Percentiles rank a stretch among this genome's conserved stretches.
Conservation (phyloP, 176 grass and related monocot genomes). For the Carex myosuroides region DNA sequence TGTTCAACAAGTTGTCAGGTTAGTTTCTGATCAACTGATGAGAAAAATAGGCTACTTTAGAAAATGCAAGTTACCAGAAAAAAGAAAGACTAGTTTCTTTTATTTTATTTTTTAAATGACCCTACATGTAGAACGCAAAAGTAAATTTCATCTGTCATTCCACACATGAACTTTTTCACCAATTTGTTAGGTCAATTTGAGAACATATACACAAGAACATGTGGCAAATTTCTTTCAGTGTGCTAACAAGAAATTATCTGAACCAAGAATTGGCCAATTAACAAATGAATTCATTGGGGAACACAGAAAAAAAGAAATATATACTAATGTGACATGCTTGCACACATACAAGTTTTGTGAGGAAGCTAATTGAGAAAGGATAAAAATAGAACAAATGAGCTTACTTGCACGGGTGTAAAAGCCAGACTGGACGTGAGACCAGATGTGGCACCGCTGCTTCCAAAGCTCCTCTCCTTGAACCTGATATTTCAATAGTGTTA, state of each 20-base stretch:
- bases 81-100: neutral
- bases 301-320: neutral
- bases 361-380: neutral
- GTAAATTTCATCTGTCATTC: neutral
- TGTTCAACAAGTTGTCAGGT: neutral
- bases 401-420: constrained; percentile 91
- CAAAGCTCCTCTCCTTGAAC: constrained; percentile 85
- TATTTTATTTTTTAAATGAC: neutral
- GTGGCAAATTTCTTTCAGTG: neutral
- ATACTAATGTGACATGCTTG: neutral
- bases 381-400: constrained; percentile 6
- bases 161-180: neutral
- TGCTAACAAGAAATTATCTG: neutral
- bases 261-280: neutral
- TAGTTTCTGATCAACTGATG: neutral
- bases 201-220: neutral
- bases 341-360: neutral
- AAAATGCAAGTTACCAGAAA: neutral
- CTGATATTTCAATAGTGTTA: constrained; percentile 36
- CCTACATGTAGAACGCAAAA: neutral
- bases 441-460: constrained; percentile 73
- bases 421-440: constrained; percentile 90
- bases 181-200: neutral
- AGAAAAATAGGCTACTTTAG: neutral
- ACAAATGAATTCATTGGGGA: neutral